Evolutionary conservation across 768 basidiomycete species (phyloP), one percentile per base, ranked within the genome.

Genomic region (Panellus pusillus): DNA sequence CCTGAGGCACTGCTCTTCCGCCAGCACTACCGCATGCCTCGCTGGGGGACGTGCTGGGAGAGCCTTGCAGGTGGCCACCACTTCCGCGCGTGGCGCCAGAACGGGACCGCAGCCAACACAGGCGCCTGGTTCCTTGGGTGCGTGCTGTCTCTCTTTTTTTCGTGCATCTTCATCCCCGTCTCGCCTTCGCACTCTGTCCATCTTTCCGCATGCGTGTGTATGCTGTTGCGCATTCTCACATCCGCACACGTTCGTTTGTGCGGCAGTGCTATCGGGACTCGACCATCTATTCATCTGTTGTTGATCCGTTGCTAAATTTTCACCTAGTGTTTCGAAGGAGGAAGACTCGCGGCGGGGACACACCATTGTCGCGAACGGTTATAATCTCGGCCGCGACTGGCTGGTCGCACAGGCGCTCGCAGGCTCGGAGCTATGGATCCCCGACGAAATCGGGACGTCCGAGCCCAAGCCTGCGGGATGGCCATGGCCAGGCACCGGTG

Each of bases 31-130:
- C 80, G 81, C 61, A 78, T 79, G 57, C 89, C 91, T 4, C 70
- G 85, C 32, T 85, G 83, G 79, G 92, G 92, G 24, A 90, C 90
- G 0, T 94, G 92, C 68, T 91, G 92, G 88, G 91, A 94, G 75
- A 90, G 83, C 62, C 68, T 93, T 19, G 77, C 63, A 79, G 91
- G 91, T n/a, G 92, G 91, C 2, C 86, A 93, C 52, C 93, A 94
- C 65, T 94, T 90, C 63, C 80, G 91, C 44, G 90, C 90, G 8
- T 94, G 91, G 91, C 84, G 83, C 64, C 91, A 94, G 75, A 91
- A 92, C 60, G 91, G 90, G 3, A 84, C 87, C 0, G 63, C 73
- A 15, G 89, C 80, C 0, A 73, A 85, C 61, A 87, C 81, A 44
- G 82, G 86, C 1, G 91, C 91, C 8, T 93, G 91, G 91, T 93